Evolutionary conservation across 2,329 filamentous ascomycete genomes (phyloP).

Genomic region (Lecanicillium sp.): DNA sequence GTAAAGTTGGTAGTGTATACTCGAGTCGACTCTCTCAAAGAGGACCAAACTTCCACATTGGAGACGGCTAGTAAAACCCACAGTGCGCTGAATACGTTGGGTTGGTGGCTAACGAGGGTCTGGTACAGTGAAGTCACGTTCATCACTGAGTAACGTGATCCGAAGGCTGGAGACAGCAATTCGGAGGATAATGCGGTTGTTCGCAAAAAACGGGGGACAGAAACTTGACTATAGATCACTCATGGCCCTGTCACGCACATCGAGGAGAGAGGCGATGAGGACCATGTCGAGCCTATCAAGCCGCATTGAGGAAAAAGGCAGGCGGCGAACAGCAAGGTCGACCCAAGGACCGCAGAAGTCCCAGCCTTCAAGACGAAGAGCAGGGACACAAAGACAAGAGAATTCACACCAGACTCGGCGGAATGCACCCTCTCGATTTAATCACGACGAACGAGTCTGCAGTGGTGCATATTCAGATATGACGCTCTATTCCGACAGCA

Average conservation of each 20-base stretch:
- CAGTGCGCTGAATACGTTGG: neutral
- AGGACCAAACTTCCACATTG: conserved; percentile 38
- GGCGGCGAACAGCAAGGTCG: neutral
- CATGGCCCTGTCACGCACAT: conserved; percentile 40
- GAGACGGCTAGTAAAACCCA: conserved; percentile 37
- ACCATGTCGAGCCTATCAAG: conserved; percentile 43
- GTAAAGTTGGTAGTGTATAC: conserved; percentile 38
- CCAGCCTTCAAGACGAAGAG: neutral
- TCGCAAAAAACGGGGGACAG: conserved; percentile 26
- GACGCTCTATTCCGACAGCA: conserved; percentile 33
- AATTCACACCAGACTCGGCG: too few species aligned
- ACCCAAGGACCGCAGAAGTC: neutral
- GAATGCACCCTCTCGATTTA: too few species aligned
- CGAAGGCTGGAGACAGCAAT: conserved; percentile 38
- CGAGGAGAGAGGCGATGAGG: conserved; percentile 41
- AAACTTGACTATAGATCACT: conserved; percentile 41
- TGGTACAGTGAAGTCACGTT: conserved; percentile 31
- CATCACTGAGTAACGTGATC: conserved; percentile 35
- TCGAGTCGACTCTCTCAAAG: conserved; percentile 33
- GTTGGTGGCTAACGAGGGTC: neutral
- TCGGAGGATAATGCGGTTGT: conserved; percentile 31
- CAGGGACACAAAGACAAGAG: neutral
- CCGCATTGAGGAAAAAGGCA: conserved; percentile 21
- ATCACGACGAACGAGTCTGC: conserved; percentile 15
- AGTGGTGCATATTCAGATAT: conserved; percentile 13